Conservation (phyloP, 2,329 filamentous ascomycete species). For the Teratosphaeria pseudoeucalypti region DNA sequence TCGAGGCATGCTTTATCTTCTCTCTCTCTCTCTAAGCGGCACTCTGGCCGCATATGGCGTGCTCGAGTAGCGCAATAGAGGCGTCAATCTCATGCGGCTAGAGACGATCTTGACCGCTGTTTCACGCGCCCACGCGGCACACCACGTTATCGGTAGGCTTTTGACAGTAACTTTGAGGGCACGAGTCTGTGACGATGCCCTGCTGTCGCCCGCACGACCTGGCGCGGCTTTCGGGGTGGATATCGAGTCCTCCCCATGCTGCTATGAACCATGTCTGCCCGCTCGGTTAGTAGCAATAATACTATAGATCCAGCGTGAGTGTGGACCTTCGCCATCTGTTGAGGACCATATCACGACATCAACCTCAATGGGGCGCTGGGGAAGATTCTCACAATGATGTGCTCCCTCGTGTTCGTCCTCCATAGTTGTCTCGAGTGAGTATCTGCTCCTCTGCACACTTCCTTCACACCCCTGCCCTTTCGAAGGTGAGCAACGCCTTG, state of each 20-base stretch:
- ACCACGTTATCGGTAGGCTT: not conserved
- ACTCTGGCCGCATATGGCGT: not conserved
- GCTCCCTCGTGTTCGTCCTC: not conserved
- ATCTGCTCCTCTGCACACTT: not conserved
- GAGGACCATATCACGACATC: not conserved
- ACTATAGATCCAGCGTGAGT: not conserved
- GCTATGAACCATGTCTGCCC: not conserved
- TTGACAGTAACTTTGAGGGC: not conserved
- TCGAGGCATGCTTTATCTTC: not conserved
- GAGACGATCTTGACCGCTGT: not conserved
- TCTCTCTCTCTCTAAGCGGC: not conserved
- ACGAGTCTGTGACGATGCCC: not conserved
- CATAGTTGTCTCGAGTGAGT: not conserved
- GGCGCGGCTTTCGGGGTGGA: not conserved
- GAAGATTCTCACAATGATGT: not conserved
- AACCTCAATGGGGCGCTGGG: not conserved
- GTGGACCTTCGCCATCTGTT: not conserved
- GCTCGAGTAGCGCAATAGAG: not conserved
- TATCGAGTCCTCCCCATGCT: not conserved
- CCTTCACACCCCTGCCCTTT: not conserved
- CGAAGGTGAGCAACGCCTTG: not conserved
- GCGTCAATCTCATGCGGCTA: not conserved
- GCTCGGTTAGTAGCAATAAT: not conserved
- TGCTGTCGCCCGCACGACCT: not conserved
- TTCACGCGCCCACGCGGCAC: not conserved